Evolutionary conservation across 371 early-diverging fungal genomes (phyloP).

Genomic region (Mortierella sp.): DNA sequence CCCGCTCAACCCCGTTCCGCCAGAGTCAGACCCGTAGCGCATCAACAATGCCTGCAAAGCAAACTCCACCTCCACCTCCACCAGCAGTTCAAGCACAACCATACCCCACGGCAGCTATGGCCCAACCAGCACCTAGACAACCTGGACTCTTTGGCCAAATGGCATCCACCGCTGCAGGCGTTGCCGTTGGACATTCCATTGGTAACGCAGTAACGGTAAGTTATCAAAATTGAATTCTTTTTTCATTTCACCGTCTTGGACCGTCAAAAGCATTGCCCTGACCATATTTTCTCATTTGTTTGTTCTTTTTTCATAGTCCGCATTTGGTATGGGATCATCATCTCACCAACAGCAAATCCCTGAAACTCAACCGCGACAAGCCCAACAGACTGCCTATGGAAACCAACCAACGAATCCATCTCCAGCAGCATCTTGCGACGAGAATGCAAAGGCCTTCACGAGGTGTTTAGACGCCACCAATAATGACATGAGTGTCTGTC

Average conservation of each 20-base stretch:
- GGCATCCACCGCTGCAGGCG: conserved; percentile 95
- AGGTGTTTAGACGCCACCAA: conserved; percentile 87
- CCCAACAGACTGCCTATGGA: too few relatives aligned
- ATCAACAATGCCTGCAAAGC: conserved; percentile 75
- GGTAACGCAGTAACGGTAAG: conserved; percentile 75
- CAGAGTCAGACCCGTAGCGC: conserved; percentile 66
- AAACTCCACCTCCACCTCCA: conserved; percentile 57
- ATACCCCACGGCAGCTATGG: conserved; percentile 11
- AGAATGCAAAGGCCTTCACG: conserved; percentile 88
- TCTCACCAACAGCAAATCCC: conserved; percentile 13
- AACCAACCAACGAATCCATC: conserved; percentile 34
- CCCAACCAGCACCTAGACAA: conserved; percentile 57
- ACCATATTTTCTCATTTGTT: conserved; percentile 29
- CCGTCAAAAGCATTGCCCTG: too few relatives aligned
- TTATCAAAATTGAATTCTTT: too few relatives aligned
- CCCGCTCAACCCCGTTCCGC: conserved; percentile 49
- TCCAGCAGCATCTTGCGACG: conserved; percentile 74
- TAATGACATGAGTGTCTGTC: conserved; percentile 84
- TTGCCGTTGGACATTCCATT: conserved; percentile 88
- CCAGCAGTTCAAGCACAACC: conserved; percentile 24
- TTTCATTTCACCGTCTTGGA: too few relatives aligned
- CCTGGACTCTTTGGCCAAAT: conserved; percentile 88
- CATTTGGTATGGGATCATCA: conserved; percentile 10
- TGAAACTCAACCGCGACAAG: too few relatives aligned
- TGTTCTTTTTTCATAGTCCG: conserved; percentile 31